Percentiles rank a stretch among this genome's conserved stretches.
These are phyloP conservation scores for Lactifluus hygrophoroides DNA, from an alignment of 768 basidiomycete species.

Conservation along the genomic window DNA sequence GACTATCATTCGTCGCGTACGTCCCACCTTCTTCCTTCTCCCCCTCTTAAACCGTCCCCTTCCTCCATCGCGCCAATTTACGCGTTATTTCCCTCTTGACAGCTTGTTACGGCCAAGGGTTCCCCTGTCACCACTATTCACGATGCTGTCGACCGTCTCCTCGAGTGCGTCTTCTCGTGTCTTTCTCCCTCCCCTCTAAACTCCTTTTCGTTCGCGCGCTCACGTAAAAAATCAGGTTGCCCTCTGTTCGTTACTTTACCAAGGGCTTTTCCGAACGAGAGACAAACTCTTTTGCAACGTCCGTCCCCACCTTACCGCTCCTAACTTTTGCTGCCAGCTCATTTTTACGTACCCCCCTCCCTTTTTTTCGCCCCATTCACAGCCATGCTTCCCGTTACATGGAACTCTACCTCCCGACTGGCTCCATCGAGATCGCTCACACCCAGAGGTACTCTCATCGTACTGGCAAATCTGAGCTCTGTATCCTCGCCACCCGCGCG, in stretches of 20 bases:
- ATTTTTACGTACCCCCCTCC: constrained; percentile 23
- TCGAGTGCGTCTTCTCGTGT: constrained; percentile 46
- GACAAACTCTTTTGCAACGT: constrained; percentile 90
- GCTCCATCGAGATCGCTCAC: constrained; percentile 81
- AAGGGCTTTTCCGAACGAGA: constrained; percentile 71
- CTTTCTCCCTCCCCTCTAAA: constrained; percentile 23
- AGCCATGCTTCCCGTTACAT: constrained; percentile 87
- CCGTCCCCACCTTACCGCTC: constrained; percentile 34
- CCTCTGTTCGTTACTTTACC: constrained; percentile 70
- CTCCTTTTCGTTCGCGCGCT: constrained; percentile 12
- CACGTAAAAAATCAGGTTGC: constrained; percentile 40
- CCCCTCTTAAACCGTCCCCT: constrained; percentile 17
- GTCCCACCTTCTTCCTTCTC: constrained; percentile 23
- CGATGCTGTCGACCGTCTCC: constrained; percentile 69
- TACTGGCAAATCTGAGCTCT: constrained; percentile 84
- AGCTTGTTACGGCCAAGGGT: constrained; percentile 55
- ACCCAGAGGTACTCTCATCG: constrained; percentile 81
- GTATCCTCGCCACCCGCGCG: constrained; percentile 73
- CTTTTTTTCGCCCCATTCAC: no score
- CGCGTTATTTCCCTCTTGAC: constrained; percentile 18
- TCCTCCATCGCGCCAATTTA: constrained; percentile 13
- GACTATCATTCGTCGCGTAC: constrained; percentile 68
- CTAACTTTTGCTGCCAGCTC: constrained; percentile 18
- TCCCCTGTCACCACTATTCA: constrained; percentile 51
- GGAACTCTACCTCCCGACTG: constrained; percentile 76